Evolutionary conservation across 2,329 filamentous ascomycete species (phyloP), one percentile per base, ranked within the genome.

Genomic region (Arthrobotrys iridis): DNA sequence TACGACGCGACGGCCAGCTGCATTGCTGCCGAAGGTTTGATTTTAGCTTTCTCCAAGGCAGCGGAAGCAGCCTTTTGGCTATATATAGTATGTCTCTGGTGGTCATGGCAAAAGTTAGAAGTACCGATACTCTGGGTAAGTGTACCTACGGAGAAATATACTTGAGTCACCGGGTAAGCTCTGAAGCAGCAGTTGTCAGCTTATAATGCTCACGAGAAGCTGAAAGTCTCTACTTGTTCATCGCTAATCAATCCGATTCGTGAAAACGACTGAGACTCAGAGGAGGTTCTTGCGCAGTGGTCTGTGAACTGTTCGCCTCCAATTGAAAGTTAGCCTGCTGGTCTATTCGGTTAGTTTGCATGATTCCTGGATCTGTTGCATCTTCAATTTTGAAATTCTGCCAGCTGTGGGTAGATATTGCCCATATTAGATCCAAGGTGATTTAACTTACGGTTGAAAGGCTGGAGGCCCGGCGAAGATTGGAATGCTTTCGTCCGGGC

Each of bases 1-100:
- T 33, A 33, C 59, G 24, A 63, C 60, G 45, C 59, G 24, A 63
- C 60, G 45, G 60, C 43, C 46, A 64, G 45, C 60, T 64, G 60
- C 60, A 64, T 37, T 10, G 11, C 11, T 24, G 43, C 40, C 57
- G 30, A 60, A 15, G 57, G 18, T 26, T 24, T 24, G 7, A 22
- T 1, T 26, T 52, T 35, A 20, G 15, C 24, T 22, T 40, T 22
- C 15, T 33, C 37, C 57, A 18, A 15, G 30, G 11, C 13, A n/a
- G 15, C 22, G 1, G n/a, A 26, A 52, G 28, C 28, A n/a, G n/a
- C n/a, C n/a, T n/a, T n/a, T n/a, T 20, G 43, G 43, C 26, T 15
- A 48, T 48, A 43, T 18, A 43, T 43, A 18, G 13, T 13, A 5
- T 57, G 50, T 33, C 28, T 28, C 45, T 48, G 11, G 45, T 6